These are phyloP conservation scores for Orobanche coerulescens DNA, from an alignment of 257 asterid species.

Conservation along the genomic window DNA sequence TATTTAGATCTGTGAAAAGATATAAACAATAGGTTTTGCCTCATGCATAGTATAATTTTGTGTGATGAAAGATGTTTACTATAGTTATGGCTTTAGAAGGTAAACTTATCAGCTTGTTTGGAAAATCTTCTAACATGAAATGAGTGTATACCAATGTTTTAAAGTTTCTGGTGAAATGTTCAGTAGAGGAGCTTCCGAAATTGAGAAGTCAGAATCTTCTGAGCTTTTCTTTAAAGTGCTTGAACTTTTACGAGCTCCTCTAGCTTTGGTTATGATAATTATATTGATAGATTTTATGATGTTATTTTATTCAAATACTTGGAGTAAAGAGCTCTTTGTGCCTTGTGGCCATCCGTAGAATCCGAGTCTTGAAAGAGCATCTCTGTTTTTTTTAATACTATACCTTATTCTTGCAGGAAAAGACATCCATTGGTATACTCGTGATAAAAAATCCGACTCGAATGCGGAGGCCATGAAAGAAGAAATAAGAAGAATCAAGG, in stretches of 20 bases:
- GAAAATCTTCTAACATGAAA: too few relatives aligned
- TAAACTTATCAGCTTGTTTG: neutral
- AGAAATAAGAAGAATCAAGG: slow-evolving; percentile 85
- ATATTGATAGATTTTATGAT: neutral
- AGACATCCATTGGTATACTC: slow-evolving; percentile 87
- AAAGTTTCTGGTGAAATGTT: neutral
- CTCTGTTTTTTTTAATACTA: too few relatives aligned
- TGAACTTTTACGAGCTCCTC: neutral
- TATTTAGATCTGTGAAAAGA: neutral
- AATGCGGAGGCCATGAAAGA: slow-evolving; percentile 62
- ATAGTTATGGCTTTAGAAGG: neutral
- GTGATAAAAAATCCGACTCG: slow-evolving; percentile 54
- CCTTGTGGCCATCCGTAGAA: neutral
- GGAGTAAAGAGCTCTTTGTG: neutral
- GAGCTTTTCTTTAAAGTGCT: neutral
- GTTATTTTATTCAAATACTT: neutral
- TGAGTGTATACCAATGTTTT: too few relatives aligned
- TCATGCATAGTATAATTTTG: neutral
- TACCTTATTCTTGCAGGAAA: slow-evolving; percentile 48
- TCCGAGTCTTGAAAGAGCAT: too few relatives aligned
- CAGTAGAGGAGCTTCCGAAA: neutral
- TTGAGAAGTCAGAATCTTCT: neutral
- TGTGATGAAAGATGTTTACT: neutral
- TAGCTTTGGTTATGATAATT: too few relatives aligned
- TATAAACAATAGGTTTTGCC: neutral